Evolutionary conservation across 805 yeast genomes (phyloP).

Genomic region (Lachancea lanzarotensis): DNA sequence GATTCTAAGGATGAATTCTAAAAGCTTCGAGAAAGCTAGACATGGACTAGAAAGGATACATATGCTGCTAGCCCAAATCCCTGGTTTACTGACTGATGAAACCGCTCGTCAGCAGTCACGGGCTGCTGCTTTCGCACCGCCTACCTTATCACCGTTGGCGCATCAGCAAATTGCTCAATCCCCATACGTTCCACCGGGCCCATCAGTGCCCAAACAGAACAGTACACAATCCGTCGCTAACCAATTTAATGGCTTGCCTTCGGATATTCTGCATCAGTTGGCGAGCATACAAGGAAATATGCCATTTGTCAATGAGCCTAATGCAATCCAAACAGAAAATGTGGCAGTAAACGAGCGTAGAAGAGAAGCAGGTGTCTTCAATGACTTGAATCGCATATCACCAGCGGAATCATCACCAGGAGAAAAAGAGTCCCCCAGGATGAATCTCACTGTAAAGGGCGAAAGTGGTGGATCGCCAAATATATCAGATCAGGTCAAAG

Average conservation of each 20-base stretch:
- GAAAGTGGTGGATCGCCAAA: not conserved
- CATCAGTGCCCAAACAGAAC: slow-evolving; percentile 7
- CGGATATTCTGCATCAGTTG: slow-evolving; percentile 17
- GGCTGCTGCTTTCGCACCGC: slow-evolving; percentile 14
- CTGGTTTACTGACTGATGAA: slow-evolving; percentile 45
- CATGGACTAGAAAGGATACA: slow-evolving; percentile 68
- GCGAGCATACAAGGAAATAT: slow-evolving; percentile 15
- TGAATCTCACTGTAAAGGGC: not conserved
- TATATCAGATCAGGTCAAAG: not conserved
- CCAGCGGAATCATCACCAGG: slow-evolving; percentile 1
- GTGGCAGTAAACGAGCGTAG: not conserved
- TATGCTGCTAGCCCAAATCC: slow-evolving; percentile 64
- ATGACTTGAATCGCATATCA: not conserved
- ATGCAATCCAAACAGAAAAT: not conserved
- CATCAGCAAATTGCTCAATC: slow-evolving; percentile 5
- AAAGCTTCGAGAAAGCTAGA: slow-evolving; percentile 72
- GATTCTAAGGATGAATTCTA: slow-evolving; percentile 66
- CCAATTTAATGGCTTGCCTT: slow-evolving; percentile 18
- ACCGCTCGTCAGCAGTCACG: slow-evolving; percentile 12
- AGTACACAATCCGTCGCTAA: slow-evolving; percentile 8
- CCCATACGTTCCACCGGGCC: not conserved
- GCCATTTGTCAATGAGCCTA: slow-evolving; percentile 6
- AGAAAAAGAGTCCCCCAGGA: not conserved
- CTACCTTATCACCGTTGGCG: slow-evolving; percentile 18
- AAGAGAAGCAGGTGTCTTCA: not conserved